Conservation (phyloP, 148 eudicot genomes). For the Chenopodium suecicum region DNA sequence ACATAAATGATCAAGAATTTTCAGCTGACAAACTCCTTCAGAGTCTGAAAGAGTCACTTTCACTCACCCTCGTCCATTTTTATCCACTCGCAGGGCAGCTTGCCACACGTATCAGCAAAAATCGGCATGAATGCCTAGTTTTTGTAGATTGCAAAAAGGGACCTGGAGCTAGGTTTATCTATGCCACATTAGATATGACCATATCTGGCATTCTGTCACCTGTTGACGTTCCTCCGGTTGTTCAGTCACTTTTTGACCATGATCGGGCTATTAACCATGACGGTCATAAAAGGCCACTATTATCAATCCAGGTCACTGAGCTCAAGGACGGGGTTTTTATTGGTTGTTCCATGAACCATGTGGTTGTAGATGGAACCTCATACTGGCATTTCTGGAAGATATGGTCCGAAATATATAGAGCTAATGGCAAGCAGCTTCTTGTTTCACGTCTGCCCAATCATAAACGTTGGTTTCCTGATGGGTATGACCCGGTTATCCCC, state of each 20-base stretch:
- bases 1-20: not conserved
- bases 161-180: constrained; percentile 23
- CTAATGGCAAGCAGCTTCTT: not conserved
- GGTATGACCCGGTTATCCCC: constrained; percentile 24
- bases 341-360: constrained; percentile 51
- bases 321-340: constrained; percentile 40
- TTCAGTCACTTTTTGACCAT: constrained; percentile 39
- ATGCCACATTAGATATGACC: constrained; percentile 21
- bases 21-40: not conserved
- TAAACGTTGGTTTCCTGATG: constrained; percentile 32
- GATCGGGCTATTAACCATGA: constrained; percentile 36
- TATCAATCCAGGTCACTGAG: constrained; percentile 53
- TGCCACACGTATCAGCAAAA: not conserved
- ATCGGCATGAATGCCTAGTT: constrained; percentile 1
- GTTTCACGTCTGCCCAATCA: constrained; percentile 20
- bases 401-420: constrained; percentile 40
- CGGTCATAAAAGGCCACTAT: constrained; percentile 39
- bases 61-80: constrained; percentile 24
- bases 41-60: constrained; percentile 23
- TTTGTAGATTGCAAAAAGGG: constrained; percentile 29
- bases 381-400: constrained; percentile 60
- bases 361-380: constrained; percentile 52
- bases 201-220: constrained; percentile 31
- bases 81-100: constrained; percentile 35
- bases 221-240: constrained; percentile 29